phyloP scores from a whole-genome alignment of 164 flowering plant genomes.

The Dillenia suffruticosa region DNA sequence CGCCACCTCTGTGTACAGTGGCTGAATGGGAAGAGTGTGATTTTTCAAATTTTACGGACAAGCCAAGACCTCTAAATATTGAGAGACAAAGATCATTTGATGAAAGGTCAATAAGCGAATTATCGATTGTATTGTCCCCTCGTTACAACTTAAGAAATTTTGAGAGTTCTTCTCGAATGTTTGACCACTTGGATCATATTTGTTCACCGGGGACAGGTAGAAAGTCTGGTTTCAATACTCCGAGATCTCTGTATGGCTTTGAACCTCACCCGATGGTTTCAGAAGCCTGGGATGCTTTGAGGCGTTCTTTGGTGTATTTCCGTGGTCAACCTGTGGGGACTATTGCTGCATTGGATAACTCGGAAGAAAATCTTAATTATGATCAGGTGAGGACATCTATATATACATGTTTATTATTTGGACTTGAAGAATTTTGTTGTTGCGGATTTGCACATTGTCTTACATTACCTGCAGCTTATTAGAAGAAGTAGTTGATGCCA shows the following conservation, averaged over 20 bases:
- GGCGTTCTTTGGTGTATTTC: conserved; percentile 65
- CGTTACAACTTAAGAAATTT: conserved; percentile 18
- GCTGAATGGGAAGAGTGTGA: conserved; percentile 46
- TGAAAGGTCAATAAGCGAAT: conserved; percentile 49
- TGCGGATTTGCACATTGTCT: too few species aligned
- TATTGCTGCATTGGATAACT: conserved; percentile 72
- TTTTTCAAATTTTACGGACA: conserved; percentile 42
- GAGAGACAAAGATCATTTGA: conserved; percentile 63
- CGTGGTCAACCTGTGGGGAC: conserved; percentile 87
- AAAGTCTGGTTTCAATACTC: conserved; percentile 43
- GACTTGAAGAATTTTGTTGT: too few species aligned
- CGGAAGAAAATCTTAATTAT: conserved; percentile 77
- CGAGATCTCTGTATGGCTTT: conserved; percentile 32
- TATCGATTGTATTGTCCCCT: conserved; percentile 38
- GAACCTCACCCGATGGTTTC: conserved; percentile 64
- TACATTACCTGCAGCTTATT: too few species aligned
- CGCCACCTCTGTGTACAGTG: conserved; percentile 4
- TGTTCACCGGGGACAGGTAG: conserved; percentile 37
- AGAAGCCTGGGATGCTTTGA: conserved; percentile 83
- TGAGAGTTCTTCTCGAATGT: conserved; percentile 24
- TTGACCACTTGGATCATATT: conserved; percentile 31
- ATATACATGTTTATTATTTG: too few species aligned
- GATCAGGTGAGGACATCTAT: conserved; percentile 53
- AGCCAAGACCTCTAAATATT: conserved; percentile 45
- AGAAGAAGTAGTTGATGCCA: too few species aligned